Evolutionary conservation across 2,329 filamentous ascomycete species (phyloP).

Genomic region (Calonectria crousiana): DNA sequence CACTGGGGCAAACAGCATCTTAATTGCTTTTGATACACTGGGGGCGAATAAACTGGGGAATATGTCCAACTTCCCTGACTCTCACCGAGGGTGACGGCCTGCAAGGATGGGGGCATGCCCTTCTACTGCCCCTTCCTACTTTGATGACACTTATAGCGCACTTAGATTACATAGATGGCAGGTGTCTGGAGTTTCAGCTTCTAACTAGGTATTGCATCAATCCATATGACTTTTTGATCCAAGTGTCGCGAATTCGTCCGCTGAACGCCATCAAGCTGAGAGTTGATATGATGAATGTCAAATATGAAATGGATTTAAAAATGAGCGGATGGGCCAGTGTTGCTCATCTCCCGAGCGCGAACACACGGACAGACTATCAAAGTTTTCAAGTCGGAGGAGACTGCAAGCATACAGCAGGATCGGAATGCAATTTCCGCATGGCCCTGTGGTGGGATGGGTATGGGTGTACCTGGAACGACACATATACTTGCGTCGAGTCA

Average conservation of each 20-base stretch:
- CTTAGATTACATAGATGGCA: conserved; percentile 15
- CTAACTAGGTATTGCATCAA: conserved; percentile 25
- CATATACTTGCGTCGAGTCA: not conserved
- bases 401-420: not conserved
- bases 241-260: not conserved
- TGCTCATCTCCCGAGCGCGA: not conserved
- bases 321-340: not conserved
- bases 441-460: not conserved
- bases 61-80: conserved; percentile 2
- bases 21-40: conserved; percentile 16
- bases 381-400: not conserved
- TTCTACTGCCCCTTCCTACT: not conserved
- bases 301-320: not conserved
- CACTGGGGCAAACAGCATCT: conserved; percentile 24
- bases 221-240: conserved; percentile 14
- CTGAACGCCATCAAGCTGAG: not conserved
- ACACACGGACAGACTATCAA: too few relatives aligned
- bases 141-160: conserved; percentile 7
- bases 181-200: conserved; percentile 28
- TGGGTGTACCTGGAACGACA: not conserved
- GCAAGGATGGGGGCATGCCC: not conserved
- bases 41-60: not conserved
- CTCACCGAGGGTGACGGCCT: not conserved
- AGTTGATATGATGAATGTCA: not conserved
- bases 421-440: not conserved